Base-by-base conservation (phyloP, 192 early-diverging fungal species). In the Backusella psychrophila region DNA sequence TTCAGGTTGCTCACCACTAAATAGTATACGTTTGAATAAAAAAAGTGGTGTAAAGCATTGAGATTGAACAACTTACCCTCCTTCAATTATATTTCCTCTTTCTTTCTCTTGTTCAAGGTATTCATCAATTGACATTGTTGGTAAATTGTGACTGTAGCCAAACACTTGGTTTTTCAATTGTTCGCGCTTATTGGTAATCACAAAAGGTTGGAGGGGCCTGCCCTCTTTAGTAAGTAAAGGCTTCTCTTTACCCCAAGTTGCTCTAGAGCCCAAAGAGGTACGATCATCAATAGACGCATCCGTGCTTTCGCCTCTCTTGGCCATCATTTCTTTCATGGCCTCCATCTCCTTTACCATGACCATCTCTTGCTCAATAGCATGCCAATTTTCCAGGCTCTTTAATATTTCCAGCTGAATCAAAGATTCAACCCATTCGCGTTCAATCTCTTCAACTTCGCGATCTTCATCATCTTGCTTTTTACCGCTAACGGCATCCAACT, bases 51-150 rank as follows among this genome's bases (percentile, higher is more conserved):
- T 79, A 35, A 46, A 21, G 38, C 34, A 52, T 8, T 5, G 5
- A 17, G 29, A 46, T 73, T 8, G 15, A 31, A 6, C 15, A 6
- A 67, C 83, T 77, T 86, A 90, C 90, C 92, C 93, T 74, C 98
- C 98, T 26, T 84, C 87, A 46, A 99, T 90, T 36, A 98, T 90
- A 72, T 95, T 95, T 5, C 98, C 98, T 6, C 94, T 88, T 75
- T 93, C 90, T 72, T 88, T 84, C 81, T 99, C 96, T 67, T 90
- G 88, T 63, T 95, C 87, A 73, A 98, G 76, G 76, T 97, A 99
- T 83, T 98, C 94, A 56, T 99, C 98, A 65, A 99, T 90, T 0
- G 94, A 88, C 97, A 99, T 98, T 6, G 97, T 98, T 7, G 98
- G 98, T 73, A 99, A 75, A 33, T 88, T 92, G 81, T 94, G 93